phyloP scores from a whole-genome alignment of 805 yeast genomes.

The Teunomyces funiuensis region DNA sequence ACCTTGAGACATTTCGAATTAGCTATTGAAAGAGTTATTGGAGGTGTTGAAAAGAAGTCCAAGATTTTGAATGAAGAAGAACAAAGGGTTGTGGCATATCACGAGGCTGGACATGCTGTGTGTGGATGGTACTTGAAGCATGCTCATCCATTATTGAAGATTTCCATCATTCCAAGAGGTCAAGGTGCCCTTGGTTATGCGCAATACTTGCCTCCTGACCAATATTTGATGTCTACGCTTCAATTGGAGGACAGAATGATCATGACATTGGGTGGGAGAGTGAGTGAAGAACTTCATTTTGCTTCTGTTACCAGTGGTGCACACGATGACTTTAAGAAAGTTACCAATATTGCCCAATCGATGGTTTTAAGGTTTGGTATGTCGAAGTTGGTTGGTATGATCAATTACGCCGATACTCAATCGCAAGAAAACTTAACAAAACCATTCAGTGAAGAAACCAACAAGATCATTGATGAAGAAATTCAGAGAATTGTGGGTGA shows the following conservation, averaged over 20 bases:
- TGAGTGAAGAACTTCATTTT: conserved; percentile 91
- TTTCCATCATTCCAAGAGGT: conserved; percentile 95
- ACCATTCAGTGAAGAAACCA: conserved; percentile 89
- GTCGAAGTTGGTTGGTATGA: conserved; percentile 84
- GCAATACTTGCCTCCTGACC: conserved; percentile 93
- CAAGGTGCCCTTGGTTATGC: conserved; percentile 98
- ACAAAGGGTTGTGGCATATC: conserved; percentile 89
- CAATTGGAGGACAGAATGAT: conserved; percentile 89
- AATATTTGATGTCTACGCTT: conserved; percentile 69
- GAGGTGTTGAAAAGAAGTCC: conserved; percentile 90
- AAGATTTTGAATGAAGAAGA: conserved; percentile 83
- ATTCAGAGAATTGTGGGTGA: conserved; percentile 74
- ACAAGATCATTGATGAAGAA: conserved; percentile 76
- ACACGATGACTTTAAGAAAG: conserved; percentile 93
- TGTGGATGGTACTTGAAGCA: conserved; percentile 93
- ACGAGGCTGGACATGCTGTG: conserved; percentile 98
- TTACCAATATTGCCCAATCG: conserved; percentile 86
- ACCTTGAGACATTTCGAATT: conserved; percentile 82
- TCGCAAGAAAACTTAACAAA: conserved; percentile 70
- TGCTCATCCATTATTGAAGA: conserved; percentile 94
- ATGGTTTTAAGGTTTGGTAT: conserved; percentile 95
- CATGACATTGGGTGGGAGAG: conserved; percentile 97
- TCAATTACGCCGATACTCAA: conserved; percentile 68
- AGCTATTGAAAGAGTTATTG: conserved; percentile 96
- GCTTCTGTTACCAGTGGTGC: conserved; percentile 95